These are phyloP conservation scores for Corrigiola litoralis DNA, from an alignment of 179 eudicot genomes.

Conservation along the genomic window DNA sequence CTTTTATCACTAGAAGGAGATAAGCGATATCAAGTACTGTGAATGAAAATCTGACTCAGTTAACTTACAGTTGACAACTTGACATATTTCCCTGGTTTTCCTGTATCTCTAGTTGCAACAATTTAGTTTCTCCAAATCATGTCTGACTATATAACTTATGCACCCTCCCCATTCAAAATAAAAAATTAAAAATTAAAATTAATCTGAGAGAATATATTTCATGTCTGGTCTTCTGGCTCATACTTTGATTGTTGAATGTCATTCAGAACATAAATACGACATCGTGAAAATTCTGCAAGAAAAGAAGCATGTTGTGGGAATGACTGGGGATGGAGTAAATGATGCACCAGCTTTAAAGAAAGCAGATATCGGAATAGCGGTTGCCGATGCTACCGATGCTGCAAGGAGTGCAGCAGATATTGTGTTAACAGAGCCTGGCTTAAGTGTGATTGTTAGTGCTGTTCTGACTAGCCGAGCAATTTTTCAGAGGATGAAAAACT, in stretches of 20 bases:
- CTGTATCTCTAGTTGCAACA: too few species aligned
- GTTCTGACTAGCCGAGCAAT: conserved; percentile 81
- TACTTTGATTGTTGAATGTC: neutral
- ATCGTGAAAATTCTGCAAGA: conserved; percentile 73
- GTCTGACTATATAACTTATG: too few species aligned
- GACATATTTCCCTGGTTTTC: neutral
- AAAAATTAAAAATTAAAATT: too few species aligned
- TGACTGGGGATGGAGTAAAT: conserved; percentile 91
- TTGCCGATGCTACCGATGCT: conserved; percentile 83
- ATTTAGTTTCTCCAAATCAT: too few species aligned
- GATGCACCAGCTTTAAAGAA: conserved; percentile 84
- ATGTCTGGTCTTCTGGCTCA: conserved; percentile 8
- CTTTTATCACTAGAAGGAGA: neutral
- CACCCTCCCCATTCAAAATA: too few species aligned
- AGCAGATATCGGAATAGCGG: conserved; percentile 81
- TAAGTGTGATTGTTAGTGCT: conserved; percentile 73
- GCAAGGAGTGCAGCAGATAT: conserved; percentile 77
- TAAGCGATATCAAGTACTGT: too few species aligned
- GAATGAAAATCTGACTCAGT: too few species aligned
- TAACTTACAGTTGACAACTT: neutral
- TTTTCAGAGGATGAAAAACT: conserved; percentile 74
- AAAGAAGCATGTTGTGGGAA: conserved; percentile 68
- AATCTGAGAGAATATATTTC: neutral
- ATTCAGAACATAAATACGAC: conserved; percentile 69
- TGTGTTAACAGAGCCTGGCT: conserved; percentile 71